These are phyloP conservation scores for Triglochin maritima DNA, from an alignment of 106 monocot species.

Conservation along the genomic window DNA sequence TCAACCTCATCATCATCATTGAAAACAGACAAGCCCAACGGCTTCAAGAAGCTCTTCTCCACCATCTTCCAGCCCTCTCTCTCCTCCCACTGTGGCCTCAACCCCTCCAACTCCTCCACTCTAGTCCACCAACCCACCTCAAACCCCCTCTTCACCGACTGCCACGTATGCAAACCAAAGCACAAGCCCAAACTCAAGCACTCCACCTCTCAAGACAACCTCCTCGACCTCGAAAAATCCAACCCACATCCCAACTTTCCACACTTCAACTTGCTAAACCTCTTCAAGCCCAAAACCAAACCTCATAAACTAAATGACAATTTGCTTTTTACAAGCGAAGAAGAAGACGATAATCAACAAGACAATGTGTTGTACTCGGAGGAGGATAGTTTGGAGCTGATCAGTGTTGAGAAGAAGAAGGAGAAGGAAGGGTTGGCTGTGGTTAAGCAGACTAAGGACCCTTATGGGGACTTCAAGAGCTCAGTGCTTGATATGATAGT, in stretches of 20 bases:
- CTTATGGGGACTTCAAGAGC: slow-evolving; percentile 49
- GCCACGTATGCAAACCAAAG: not conserved
- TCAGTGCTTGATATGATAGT: slow-evolving; percentile 77
- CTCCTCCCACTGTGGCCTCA: not conserved
- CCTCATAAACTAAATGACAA: not conserved
- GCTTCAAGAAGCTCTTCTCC: not conserved
- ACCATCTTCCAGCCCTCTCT: not conserved
- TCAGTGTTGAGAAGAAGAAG: not conserved
- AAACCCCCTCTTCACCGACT: not conserved
- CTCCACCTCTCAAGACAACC: not conserved
- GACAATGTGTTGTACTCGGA: slow-evolving; percentile 7
- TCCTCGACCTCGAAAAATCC: not conserved
- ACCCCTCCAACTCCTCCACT: not conserved
- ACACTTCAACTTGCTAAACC: too few species aligned
- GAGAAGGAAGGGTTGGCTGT: slow-evolving; percentile 30
- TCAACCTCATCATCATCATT: not conserved
- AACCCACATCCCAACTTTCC: not conserved
- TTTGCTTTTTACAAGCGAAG: slow-evolving; percentile 5
- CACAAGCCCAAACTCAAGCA: not conserved
- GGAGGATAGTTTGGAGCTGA: not conserved
- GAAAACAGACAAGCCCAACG: not conserved
- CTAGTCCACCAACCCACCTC: not conserved
- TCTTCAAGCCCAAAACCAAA: too few species aligned
- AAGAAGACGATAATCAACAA: not conserved
- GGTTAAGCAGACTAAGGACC: slow-evolving; percentile 45